Percentiles rank a stretch among this genome's conserved stretches.
These are phyloP conservation scores for Hippophae tibetana DNA, from an alignment of 306 rosid genomes.

Conservation along the genomic window DNA sequence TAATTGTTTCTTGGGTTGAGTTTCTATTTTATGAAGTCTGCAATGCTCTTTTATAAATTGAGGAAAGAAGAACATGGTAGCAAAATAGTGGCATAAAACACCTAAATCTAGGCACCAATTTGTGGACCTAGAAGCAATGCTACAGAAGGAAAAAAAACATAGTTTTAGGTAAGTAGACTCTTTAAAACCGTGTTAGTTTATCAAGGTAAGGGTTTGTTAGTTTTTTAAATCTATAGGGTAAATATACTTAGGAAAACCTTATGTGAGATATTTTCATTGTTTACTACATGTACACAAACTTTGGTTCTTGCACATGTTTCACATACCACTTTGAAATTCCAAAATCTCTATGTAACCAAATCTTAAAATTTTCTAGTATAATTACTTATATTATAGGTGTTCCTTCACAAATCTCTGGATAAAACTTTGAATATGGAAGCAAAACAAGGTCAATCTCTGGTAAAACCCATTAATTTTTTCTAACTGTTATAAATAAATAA, in stretches of 20 bases:
- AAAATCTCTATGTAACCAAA: not conserved
- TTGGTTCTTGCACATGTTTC: no score
- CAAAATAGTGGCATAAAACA: slow-evolving; percentile 29
- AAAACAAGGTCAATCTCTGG: slow-evolving; percentile 46
- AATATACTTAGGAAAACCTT: no score
- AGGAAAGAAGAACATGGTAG: slow-evolving; percentile 35
- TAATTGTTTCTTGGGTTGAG: slow-evolving; percentile 28
- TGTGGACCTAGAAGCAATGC: slow-evolving; percentile 59
- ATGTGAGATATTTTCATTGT: no score
- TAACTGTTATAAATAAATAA: no score
- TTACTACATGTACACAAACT: no score
- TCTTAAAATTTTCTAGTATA: slow-evolving; percentile 2
- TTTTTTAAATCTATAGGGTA: no score
- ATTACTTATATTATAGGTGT: slow-evolving; percentile 5
- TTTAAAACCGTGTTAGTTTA: no score
- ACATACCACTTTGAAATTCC: no score
- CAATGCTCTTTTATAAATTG: slow-evolving; percentile 62
- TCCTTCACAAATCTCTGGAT: slow-evolving; percentile 49
- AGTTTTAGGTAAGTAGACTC: slow-evolving; percentile 57
- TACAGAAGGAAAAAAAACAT: slow-evolving; percentile 60
- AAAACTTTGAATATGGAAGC: slow-evolving; percentile 45
- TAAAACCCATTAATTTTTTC: slow-evolving; percentile 26
- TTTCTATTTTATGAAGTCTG: slow-evolving; percentile 72
- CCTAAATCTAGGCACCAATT: slow-evolving; percentile 47
- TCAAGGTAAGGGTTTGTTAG: no score